Base-by-base conservation (phyloP, 306 rosid species). In the Herpetospermum pedunculosum region DNA sequence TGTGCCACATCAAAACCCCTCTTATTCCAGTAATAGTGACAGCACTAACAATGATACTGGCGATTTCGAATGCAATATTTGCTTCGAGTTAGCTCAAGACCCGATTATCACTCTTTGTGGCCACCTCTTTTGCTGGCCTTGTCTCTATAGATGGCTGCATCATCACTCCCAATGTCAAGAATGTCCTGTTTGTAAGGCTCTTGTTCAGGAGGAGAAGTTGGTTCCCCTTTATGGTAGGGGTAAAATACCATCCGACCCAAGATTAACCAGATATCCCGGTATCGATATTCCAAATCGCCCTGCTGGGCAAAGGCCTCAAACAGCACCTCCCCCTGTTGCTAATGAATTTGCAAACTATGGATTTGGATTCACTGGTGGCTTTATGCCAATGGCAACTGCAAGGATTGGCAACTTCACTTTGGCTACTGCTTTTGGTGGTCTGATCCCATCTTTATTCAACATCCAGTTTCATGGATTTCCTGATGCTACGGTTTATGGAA, bases 221-320 rank as follows among this genome's bases (percentile, higher is more conserved):
- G 94, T 91, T 62, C 98, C 98, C 2, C 94, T 94, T 29, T 94
- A 94, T 77, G 97, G 98, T 30, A 88, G 98, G 78, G 97, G 97
- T 10, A 94, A 91, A 78, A 44, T 76, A 10, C 91, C 81, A 53
- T 70, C 90, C 3, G 98, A 94, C 75, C 98, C 97, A 2, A 81
- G 98, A 75, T 84, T 87, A 23, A 94, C 85, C 28, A 86, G 90
- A 0, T 94, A 91, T 73, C 88, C 92, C 0, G 95, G 92, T 19
- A 78, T 94, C 54, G 90, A 85, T 57, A 81, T 94, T 79, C 98
- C 97, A 19, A 83, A 50, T 41, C 95, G 96, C 53, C 96, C 98
- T 0, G 63, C 96, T 0, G 97, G 95, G 15, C 97, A 94, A 86
- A 83, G 98, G 75, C 97, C 97, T 0, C 82, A 84, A 76, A 88